Base-by-base conservation (phyloP, 441 rosid species). In the Gossypium schwendimanii region DNA sequence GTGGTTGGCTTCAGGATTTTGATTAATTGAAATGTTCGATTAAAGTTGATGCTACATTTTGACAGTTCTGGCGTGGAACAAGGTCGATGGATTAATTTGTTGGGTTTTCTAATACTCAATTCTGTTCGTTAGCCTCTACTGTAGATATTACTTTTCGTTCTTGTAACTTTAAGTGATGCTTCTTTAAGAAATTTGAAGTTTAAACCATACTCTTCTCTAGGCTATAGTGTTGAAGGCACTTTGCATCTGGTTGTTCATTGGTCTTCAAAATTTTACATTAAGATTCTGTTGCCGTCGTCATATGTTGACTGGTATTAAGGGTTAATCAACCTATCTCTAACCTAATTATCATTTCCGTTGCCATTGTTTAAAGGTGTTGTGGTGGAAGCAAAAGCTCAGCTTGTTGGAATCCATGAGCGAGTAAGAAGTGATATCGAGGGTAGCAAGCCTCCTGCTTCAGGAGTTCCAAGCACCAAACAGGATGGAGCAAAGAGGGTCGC, bases 351-450 rank as follows among this genome's bases (percentile, higher is more conserved):
- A 6, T 21, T 28, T 76, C 67, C 1, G 11, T 14, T 69, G 17
- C 21, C 6, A 31, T 71, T 63, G 76, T 39, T 67, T 70, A 60
- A 61, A 95, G 99, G 95, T 58, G 87, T 84, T 73, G 91, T 93
- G 15, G 68, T 93, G 80, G 93, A 93, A 81, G 87, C 91, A 41
- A 91, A 93, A 77, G 82, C 99, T 79, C 93, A 90, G 70, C 85
- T 91, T 18, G 91, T 93, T 66, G 96, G 91, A 28, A 85, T 92
- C 75, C 95, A 87, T 60, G 98, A 93, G 75, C 86, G 97, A 75
- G 98, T 93, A 54, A 87, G 94, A 76, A 91, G 93, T 77, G 95
- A 93, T 81, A 78, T 91, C 0, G 90, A 81, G 78, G 88, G 84
- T 60, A 82, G 77, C 68, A 88, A 89, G 64, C 84, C 89, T 72